Base-by-base conservation (phyloP, 1,284 basidiomycete species). In the Fomitopsis betulina region DNA sequence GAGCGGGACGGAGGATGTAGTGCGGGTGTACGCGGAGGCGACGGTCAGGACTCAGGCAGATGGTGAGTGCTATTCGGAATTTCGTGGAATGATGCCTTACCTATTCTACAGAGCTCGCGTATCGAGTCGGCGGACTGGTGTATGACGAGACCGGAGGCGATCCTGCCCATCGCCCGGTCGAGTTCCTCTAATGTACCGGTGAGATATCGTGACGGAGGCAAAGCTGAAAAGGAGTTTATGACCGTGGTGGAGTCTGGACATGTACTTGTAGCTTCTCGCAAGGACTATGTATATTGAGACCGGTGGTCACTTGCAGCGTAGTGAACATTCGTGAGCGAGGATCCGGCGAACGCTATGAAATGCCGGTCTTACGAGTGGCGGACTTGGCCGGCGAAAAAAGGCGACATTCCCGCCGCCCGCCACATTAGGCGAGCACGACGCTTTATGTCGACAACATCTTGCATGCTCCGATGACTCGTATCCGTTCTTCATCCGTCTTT, bases 1-100 rank as follows among this genome's bases (percentile, higher is more conserved):
- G 1, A 97, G 94, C 73, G 97, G 97, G 12, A 99, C 97, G 19
- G 97, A 99, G 72, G 96, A 99, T 70, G 96, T 97, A 47, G 97
- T 99, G 12, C 83, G 97, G 61, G 96, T 99, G 8, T 99, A 99
- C 70, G 97, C 96, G 0, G 97, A 99, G 74, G 95, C 96, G 1
- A 80, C 79, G 40, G 79, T 86, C 43, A 82, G 82, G 57, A 75
- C 83, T 15, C 87, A 92, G 63, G 91, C 92, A 17, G 93, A 96
- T 70, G 90, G 94, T 95, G 63, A 71, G 21, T 30, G 25, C 5
- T 47, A 15, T 23, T 13, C 7, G 7, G 21, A 17, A 21, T 8
- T 47, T 13, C 45, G 25, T 5, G 25, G 12, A 15, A 30, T 3
- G 13, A 15, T 17, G 6, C n/a, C 35, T 51, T 40, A 60, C 58